Evolutionary conservation across 2,329 filamentous ascomycete species (phyloP), one percentile per base, ranked within the genome.

Genomic region (Incumbomyces lentus): DNA sequence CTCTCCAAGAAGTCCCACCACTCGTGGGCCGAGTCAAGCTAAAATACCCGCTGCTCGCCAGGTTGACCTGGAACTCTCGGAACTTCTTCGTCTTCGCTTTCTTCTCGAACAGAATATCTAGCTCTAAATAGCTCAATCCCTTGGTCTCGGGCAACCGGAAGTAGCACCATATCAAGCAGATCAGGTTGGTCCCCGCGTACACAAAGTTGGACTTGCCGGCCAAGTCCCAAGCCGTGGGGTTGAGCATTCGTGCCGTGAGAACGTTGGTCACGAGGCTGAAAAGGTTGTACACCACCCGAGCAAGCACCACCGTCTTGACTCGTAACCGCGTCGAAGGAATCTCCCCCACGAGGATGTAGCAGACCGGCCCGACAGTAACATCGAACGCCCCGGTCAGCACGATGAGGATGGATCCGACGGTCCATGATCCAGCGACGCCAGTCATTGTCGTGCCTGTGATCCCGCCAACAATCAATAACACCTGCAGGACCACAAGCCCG

Each of bases 351-450:
- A 76, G 60, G 1, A 68, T 68, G 57, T 75, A 77, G 16, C 70
- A 74, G 6, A 73, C 67, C 0, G 74, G 73, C 0, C 74, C 75
- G 19, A 76, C 68, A 2, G 72, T 70, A 52, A 71, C 68, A 60
- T 72, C 71, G 59, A 76, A 76, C 6, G 72, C 63, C 40, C 75
- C 72, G 1, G 70, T 74, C 53, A 69, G 73, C 37, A 70, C 59
- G 47, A 75, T 68, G 13, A 75, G 62, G 54, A 76, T 58, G 7
- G 68, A 63, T 10, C 71, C 71, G 3, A 48, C 62, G 58, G 54
- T 49, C 58, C 56, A 54, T 32, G 56, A 53, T 1, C 62, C 63
- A 0, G 39, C 44, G 2, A 37, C 19, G 7, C 56, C 59, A 3
- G 64, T 62, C 1, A 66, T 62, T 0, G 68, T 68, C 7, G 72